phyloP scores from a whole-genome alignment of 139 green algal genomes.

The Mesotaenium endlicherianum region DNA sequence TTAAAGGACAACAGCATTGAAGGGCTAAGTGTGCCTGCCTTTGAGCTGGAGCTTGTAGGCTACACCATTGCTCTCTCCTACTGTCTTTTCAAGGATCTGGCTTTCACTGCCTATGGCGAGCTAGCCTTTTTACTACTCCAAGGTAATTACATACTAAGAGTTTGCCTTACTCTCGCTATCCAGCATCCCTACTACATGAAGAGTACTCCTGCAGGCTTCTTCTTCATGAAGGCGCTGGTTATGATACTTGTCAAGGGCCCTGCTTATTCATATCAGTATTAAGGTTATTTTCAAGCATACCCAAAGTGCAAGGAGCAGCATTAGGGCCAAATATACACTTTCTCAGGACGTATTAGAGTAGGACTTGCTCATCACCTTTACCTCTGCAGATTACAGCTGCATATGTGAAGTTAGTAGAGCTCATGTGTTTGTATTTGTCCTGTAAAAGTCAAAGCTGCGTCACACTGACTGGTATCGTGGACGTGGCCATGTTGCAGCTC shows the following conservation, averaged over 20 bases:
- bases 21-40: conserved; percentile 39
- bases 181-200: not conserved
- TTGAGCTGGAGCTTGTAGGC: conserved; percentile 55
- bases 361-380: not conserved
- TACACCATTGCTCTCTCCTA: conserved; percentile 53
- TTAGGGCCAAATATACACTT: not conserved
- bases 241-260: not conserved
- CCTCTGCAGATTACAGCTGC: too few relatives aligned
- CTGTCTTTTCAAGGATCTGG: conserved; percentile 41
- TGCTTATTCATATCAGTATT: not conserved
- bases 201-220: not conserved
- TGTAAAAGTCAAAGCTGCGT: too few relatives aligned
- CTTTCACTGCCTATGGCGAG: conserved; percentile 57
- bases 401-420: too few relatives aligned
- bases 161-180: not conserved
- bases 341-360: too few relatives aligned
- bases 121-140: conserved; percentile 52
- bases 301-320: too few relatives aligned
- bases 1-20: conserved; percentile 50
- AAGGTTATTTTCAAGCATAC: not conserved
- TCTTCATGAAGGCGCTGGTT: not conserved
- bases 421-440: too few relatives aligned
- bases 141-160: conserved; percentile 12
- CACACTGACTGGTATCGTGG: too few relatives aligned
- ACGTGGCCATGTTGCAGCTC: not conserved